Evolutionary conservation across 768 basidiomycete species (phyloP).

Genomic region (Gloeopeniophorella convolvens): DNA sequence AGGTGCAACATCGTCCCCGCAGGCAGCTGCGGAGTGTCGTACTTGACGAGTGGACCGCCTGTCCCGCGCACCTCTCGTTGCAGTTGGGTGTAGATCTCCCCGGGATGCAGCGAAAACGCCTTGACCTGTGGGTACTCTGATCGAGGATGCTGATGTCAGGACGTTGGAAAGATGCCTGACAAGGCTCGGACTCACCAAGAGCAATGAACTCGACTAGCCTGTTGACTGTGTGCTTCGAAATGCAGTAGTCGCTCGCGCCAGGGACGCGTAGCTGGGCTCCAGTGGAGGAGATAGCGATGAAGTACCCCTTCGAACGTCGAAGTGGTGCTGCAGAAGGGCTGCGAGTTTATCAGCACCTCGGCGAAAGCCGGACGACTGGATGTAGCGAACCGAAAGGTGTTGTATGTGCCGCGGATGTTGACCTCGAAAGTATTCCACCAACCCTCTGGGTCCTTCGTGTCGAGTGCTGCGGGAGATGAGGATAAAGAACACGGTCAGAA

Average conservation of each 20-base stretch:
- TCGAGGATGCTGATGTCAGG: not conserved
- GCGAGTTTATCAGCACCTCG: no score
- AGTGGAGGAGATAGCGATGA: not conserved
- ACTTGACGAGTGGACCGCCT: constrained; percentile 2
- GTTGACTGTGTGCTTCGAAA: constrained; percentile 1
- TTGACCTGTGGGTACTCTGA: constrained; percentile 2
- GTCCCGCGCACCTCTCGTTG: not conserved
- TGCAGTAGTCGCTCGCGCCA: not conserved
- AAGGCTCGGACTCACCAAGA: not conserved
- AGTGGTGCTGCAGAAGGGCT: not conserved
- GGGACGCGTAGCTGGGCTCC: not conserved
- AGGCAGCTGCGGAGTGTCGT: constrained; percentile 21
- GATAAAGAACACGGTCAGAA: not conserved
- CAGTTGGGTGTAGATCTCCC: not conserved
- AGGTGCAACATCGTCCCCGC: constrained; percentile 21
- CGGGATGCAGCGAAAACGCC: not conserved
- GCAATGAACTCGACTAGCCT: constrained; percentile 1
- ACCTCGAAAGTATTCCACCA: constrained; percentile 24
- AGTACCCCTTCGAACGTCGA: not conserved
- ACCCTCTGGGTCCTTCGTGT: constrained; percentile 20
- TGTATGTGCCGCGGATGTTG: no score
- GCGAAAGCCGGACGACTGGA: no score
- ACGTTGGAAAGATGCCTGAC: not conserved
- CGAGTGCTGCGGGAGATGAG: no score
- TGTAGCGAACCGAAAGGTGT: constrained; percentile 19